Evolutionary conservation across 352 stramenopile species (phyloP).

Genomic region (Labyrinthula sp.): DNA sequence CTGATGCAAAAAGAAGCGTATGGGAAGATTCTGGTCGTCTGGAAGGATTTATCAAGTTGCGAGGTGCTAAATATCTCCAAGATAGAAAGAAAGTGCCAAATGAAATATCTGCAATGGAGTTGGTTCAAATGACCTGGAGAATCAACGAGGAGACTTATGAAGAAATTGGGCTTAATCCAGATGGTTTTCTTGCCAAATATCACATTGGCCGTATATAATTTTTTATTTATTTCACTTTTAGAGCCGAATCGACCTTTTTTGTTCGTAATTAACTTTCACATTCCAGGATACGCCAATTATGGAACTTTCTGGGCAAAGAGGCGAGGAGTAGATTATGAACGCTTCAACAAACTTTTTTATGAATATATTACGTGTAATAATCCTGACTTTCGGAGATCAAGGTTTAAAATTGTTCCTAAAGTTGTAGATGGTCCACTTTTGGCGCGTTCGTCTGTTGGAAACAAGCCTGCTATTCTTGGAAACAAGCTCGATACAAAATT

Average conservation of each 20-base stretch:
- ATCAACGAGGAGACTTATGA: slow-evolving; percentile 40
- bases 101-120: slow-evolving; percentile 25
- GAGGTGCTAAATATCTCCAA: slow-evolving; percentile 53
- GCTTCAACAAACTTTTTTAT: slow-evolving; percentile 60
- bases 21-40: slow-evolving; percentile 1
- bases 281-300: slow-evolving; percentile 48
- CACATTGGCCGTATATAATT: slow-evolving; percentile 34
- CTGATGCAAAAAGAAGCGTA: neutral
- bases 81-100: slow-evolving; percentile 61
- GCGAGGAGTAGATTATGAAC: slow-evolving; percentile 34
- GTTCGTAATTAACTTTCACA: slow-evolving; percentile 66
- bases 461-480: slow-evolving; percentile 53
- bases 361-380: slow-evolving; percentile 53
- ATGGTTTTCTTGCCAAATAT: slow-evolving; percentile 45
- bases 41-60: slow-evolving; percentile 34
- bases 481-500: slow-evolving; percentile 59
- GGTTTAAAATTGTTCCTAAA: slow-evolving; percentile 63
- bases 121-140: slow-evolving; percentile 16
- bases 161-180: slow-evolving; percentile 44
- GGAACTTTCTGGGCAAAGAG: slow-evolving; percentile 48
- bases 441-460: slow-evolving; percentile 54
- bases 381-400: slow-evolving; percentile 56
- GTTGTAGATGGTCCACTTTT: slow-evolving; percentile 62
- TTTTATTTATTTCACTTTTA: no score
- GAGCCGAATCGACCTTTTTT: slow-evolving; percentile 44